Percentiles rank a stretch among this genome's conserved stretches.
phyloP scores from a whole-genome alignment of 306 rosid genomes.

The Cajanus cajan region DNA sequence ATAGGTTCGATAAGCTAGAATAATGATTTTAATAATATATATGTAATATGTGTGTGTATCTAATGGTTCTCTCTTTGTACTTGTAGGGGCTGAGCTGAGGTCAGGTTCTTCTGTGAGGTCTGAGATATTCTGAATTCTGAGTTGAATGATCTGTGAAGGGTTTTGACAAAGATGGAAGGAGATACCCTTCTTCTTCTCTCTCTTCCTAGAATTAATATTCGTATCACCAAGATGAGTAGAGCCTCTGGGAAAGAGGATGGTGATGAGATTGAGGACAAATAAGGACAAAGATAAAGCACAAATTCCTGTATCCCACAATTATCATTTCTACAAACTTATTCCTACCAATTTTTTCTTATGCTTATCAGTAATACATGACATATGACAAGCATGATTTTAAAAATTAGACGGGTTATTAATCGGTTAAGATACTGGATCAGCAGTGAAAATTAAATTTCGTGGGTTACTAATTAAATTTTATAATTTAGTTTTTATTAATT shows the following conservation, averaged over 20 bases:
- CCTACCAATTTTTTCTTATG: no score
- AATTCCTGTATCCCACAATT: neutral
- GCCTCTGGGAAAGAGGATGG: conserved; percentile 41
- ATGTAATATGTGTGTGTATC: no score
- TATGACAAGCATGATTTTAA: no score
- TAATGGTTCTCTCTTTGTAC: neutral
- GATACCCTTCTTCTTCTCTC: neutral
- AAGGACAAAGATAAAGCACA: neutral
- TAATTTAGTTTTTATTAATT: no score
- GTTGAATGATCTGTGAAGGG: neutral
- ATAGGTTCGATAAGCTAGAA: no score
- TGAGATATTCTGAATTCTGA: conserved; percentile 15
- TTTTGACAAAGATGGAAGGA: neutral
- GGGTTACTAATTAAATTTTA: no score
- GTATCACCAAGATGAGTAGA: neutral
- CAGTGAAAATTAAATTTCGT: no score
- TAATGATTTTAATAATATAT: no score
- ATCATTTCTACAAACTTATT: neutral
- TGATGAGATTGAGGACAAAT: conserved; percentile 33
- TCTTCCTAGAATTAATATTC: neutral
- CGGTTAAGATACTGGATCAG: no score
- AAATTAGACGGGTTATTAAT: no score
- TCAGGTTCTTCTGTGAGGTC: neutral
- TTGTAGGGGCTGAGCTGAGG: neutral
- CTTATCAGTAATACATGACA: no score